phyloP scores from a whole-genome alignment of 108 stramenopile genomes.

The Hondaea fermentalgiana region DNA sequence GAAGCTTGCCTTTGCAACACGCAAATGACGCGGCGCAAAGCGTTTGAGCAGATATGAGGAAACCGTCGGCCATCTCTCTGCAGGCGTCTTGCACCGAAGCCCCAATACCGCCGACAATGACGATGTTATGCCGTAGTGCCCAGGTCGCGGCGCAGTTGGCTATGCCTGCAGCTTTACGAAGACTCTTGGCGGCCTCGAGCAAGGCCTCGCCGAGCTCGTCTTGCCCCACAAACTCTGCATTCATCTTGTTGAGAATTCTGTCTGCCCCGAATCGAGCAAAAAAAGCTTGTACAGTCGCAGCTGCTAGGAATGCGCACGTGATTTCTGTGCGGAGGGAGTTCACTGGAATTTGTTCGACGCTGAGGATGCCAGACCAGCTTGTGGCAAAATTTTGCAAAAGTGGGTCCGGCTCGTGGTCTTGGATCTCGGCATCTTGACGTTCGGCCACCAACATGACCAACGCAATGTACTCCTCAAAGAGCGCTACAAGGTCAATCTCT shows the following conservation, averaged over 20 bases:
- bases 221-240: not conserved
- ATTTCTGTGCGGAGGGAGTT: not conserved
- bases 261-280: not conserved
- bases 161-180: not conserved
- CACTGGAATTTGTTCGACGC: not conserved
- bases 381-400: not conserved
- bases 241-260: not conserved
- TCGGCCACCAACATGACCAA: not conserved
- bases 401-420: not conserved
- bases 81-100: not conserved
- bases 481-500: not conserved
- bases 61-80: not conserved
- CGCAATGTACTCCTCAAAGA: not conserved
- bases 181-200: not conserved
- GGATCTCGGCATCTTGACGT: not conserved
- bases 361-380: not conserved
- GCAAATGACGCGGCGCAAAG: not conserved
- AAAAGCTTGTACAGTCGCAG: not conserved
- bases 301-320: not conserved
- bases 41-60: not conserved
- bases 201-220: not conserved
- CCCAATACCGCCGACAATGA: not conserved
- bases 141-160: not conserved
- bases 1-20: not conserved
- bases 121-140: not conserved